Conservation (phyloP, 768 basidiomycete genomes). For the Cantharellus anzutake region DNA sequence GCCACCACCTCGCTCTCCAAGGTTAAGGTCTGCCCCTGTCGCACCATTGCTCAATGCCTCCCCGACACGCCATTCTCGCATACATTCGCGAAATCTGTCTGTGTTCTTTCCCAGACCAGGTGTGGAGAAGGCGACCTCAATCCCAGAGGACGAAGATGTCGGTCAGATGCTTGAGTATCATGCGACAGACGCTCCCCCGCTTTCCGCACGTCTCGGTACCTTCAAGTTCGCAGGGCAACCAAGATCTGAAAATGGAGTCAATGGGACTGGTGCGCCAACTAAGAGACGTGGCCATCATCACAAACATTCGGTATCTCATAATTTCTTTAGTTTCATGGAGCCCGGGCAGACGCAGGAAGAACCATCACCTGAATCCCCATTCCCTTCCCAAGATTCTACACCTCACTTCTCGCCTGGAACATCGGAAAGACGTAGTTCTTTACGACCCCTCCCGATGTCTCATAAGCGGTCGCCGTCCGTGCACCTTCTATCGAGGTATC, state of each 20-base stretch:
- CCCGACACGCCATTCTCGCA: slow-evolving; percentile 31
- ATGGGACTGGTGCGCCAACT: too few relatives aligned
- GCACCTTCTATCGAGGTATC: background rate
- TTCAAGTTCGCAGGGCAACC: background rate
- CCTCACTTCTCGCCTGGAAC: slow-evolving; percentile 4
- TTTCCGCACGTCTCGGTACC: too few relatives aligned
- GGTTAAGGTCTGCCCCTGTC: background rate
- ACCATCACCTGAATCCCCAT: too few relatives aligned
- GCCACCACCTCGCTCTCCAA: background rate
- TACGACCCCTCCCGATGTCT: background rate
- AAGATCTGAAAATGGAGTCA: slow-evolving; percentile 12
- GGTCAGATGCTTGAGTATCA: background rate
- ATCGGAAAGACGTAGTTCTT: background rate
- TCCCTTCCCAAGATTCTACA: too few relatives aligned
- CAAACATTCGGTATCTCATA: slow-evolving; percentile 85
- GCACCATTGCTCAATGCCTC: background rate
- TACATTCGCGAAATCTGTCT: slow-evolving; percentile 84
- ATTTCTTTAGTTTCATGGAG: slow-evolving; percentile 90
- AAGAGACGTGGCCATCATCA: slow-evolving; percentile 75
- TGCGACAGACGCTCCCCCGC: too few relatives aligned
- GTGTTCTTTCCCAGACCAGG: slow-evolving; percentile 81
- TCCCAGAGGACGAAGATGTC: slow-evolving; percentile 48
- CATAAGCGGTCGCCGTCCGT: background rate
- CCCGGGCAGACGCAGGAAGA: too few relatives aligned
- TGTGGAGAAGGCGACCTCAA: slow-evolving; percentile 27